Conservation (phyloP, 805 yeast species). For the Wilhelminamyces savonicus region DNA sequence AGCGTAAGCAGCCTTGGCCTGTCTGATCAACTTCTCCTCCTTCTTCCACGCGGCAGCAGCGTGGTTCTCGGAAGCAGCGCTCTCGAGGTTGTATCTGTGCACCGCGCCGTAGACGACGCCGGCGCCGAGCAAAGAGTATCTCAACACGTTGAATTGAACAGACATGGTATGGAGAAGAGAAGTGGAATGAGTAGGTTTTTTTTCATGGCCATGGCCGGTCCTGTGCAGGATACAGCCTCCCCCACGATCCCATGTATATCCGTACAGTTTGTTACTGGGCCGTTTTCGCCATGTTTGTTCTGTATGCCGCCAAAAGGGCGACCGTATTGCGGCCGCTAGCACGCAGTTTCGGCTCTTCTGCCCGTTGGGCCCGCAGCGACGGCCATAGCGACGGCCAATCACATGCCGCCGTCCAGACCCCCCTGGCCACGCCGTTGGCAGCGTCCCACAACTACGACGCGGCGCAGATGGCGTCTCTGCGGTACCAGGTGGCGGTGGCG, state of each 20-base stretch:
- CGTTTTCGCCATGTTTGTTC: not conserved
- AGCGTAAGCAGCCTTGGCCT: slow-evolving; percentile 87
- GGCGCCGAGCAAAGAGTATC: slow-evolving; percentile 86
- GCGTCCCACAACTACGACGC: slow-evolving; percentile 15
- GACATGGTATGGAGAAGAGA: too few relatives aligned
- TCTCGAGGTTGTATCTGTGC: slow-evolving; percentile 68
- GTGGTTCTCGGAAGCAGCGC: slow-evolving; percentile 51
- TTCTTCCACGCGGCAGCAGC: slow-evolving; percentile 54
- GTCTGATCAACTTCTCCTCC: slow-evolving; percentile 69
- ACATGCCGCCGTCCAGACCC: too few relatives aligned
- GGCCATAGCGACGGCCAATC: too few relatives aligned
- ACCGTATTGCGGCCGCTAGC: too few relatives aligned
- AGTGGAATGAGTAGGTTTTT: slow-evolving; percentile 1
- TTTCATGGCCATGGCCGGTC: not conserved
- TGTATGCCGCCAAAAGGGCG: too few relatives aligned
- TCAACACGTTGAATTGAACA: slow-evolving; percentile 58
- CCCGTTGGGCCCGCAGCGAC: too few relatives aligned
- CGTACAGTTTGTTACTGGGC: not conserved
- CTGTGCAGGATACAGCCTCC: too few relatives aligned
- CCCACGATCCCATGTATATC: too few relatives aligned
- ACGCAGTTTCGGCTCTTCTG: too few relatives aligned
- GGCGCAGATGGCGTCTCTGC: slow-evolving; percentile 17
- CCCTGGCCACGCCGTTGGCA: slow-evolving; percentile 7
- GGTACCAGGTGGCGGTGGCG: slow-evolving; percentile 59
- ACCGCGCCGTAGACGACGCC: slow-evolving; percentile 86